Evolutionary conservation across 1,284 basidiomycete genomes (phyloP).

Genomic region (Vanrija sp.): DNA sequence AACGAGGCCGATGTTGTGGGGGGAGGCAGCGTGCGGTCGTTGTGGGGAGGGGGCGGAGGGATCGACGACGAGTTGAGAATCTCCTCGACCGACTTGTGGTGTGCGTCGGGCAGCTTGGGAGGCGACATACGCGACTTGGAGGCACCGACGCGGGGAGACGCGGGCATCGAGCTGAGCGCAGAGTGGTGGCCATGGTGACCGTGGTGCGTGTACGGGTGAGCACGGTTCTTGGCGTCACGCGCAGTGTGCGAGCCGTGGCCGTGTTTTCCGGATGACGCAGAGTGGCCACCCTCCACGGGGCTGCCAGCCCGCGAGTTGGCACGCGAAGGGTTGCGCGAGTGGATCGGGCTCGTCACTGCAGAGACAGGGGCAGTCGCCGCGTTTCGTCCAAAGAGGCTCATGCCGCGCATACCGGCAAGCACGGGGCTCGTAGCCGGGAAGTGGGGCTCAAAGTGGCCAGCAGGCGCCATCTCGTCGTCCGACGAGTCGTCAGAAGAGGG

Average conservation of each 20-base stretch:
- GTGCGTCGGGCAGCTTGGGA: slow-evolving; percentile 27
- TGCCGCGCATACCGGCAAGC: slow-evolving; percentile 68
- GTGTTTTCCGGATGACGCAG: slow-evolving; percentile 47
- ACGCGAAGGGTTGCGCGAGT: background rate
- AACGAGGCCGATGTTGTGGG: slow-evolving; percentile 34
- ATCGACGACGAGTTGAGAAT: slow-evolving; percentile 47
- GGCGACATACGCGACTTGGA: slow-evolving; percentile 39
- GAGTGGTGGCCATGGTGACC: slow-evolving; percentile 11
- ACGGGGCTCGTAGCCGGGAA: slow-evolving; percentile 56
- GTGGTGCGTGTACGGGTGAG: slow-evolving; percentile 41
- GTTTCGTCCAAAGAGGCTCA: slow-evolving; percentile 44
- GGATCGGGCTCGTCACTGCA: slow-evolving; percentile 35
- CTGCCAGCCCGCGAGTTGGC: slow-evolving; percentile 32
- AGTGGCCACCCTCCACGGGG: slow-evolving; percentile 41
- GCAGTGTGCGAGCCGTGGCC: slow-evolving; percentile 44
- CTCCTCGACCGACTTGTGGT: slow-evolving; percentile 47
- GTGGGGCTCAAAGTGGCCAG: background rate
- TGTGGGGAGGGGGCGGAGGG: slow-evolving; percentile 38
- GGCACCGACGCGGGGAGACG: slow-evolving; percentile 34
- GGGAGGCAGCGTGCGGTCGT: slow-evolving; percentile 42
- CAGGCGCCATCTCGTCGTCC: slow-evolving; percentile 37
- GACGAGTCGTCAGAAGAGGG: slow-evolving; percentile 44
- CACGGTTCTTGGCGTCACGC: slow-evolving; percentile 44
- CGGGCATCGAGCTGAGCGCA: slow-evolving; percentile 33
- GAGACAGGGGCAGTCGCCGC: slow-evolving; percentile 46